Base-by-base conservation (phyloP, 2,329 filamentous ascomycete species). In the Xylaria sp. region DNA sequence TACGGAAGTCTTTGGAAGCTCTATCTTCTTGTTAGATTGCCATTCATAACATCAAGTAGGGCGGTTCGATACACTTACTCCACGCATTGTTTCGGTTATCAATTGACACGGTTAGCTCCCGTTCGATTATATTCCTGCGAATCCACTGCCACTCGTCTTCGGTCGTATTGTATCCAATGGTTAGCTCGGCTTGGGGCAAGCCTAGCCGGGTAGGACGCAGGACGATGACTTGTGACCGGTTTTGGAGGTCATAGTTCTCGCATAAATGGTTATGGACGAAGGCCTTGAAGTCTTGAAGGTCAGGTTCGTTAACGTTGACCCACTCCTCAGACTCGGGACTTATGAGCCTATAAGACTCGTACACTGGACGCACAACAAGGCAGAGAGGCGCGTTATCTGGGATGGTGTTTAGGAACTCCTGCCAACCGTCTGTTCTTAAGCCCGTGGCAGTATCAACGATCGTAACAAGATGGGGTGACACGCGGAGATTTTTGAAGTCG, bases 91-190 rank as follows among this genome's bases (percentile, higher is more conserved):
- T 44, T 51, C 55, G 61, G 9, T 56, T 8, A 8, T 72, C 37
- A 8, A 76, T 13, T 0, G 65, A 57, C 9, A 78, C 63, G 0
- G 31, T 28, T 28, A 79, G 65, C 1, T 72, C 50, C 2, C 71
- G 70, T 18, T 76, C 72, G 1, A 74, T 69, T 44, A 79, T 73
- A 23, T 73, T 73, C 23, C 77, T 73, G 15, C 69, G 67, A 20
- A 79, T 76, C 66, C 72, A 71, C 12, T 58, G 39, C 76, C 78
- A 76, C 10, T 75, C 75, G 0, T 67, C 34, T n/a, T 78, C 69
- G 5, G 71, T 72, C 15, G 76, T 78, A 3, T 77, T 63, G 2
- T 44, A 15, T 7, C 67, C 65, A 2, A 80, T 70, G n/a, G 70
- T 60, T n/a, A 75, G 70, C 10, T 74, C 67, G 8, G 34, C 23